Percentiles rank a stretch among this genome's conserved stretches.
Evolutionary conservation across 2,329 filamentous ascomycete genomes (phyloP).

Genomic region (Sarocladiaceae sp.): DNA sequence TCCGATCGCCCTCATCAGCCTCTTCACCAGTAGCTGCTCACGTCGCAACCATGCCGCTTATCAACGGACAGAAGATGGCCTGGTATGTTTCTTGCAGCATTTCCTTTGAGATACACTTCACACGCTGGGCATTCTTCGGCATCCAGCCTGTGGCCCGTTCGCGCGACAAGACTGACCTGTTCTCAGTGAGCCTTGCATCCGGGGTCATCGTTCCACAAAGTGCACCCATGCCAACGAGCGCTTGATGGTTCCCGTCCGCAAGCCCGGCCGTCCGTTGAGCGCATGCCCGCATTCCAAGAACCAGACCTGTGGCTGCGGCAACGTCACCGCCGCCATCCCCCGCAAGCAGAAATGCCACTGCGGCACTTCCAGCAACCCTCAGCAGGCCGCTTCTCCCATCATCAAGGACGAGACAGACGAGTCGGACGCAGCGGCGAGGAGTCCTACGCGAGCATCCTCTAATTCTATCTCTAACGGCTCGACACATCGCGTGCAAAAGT

Average conservation of each 20-base stretch:
- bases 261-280: slow-evolving; percentile 64
- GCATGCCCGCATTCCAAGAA: slow-evolving; percentile 61
- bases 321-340: slow-evolving; percentile 59
- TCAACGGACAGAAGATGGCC: slow-evolving; percentile 67
- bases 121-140: too few relatives aligned
- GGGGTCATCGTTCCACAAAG: slow-evolving; percentile 69
- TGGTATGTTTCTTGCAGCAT: slow-evolving; percentile 46
- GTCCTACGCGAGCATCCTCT: slow-evolving; percentile 12
- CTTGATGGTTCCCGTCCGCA: slow-evolving; percentile 63
- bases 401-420: slow-evolving; percentile 20
- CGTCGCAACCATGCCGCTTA: slow-evolving; percentile 51
- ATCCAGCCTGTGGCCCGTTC: too few relatives aligned
- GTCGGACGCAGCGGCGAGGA: slow-evolving; percentile 7
- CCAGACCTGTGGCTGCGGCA: slow-evolving; percentile 54
- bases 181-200: slow-evolving; percentile 64
- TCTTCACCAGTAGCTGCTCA: too few relatives aligned
- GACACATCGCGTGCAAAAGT: slow-evolving; percentile 36
- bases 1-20: too few relatives aligned
- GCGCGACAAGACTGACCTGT: neutral
- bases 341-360: slow-evolving; percentile 52
- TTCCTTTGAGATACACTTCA: neutral
- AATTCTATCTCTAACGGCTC: slow-evolving; percentile 22
- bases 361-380: slow-evolving; percentile 22
- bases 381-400: slow-evolving; percentile 16
- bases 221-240: slow-evolving; percentile 63